Conservation (phyloP, 129 eudicot species). For the Chrysanthemum seticuspe region DNA sequence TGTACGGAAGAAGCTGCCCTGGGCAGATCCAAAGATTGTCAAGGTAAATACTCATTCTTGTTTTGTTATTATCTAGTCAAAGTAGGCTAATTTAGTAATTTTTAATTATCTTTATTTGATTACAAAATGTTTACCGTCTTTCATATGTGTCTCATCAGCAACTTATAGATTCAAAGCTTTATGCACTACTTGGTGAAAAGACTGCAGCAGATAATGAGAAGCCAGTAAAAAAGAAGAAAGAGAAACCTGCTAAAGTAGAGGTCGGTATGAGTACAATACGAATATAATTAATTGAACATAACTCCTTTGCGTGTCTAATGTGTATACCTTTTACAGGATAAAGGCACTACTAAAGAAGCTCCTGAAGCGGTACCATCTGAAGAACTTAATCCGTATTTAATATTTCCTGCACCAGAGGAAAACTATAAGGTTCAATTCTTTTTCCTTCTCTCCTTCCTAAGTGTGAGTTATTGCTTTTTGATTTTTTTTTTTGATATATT, state of each 20-base stretch:
- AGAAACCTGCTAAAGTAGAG: constrained; percentile 83
- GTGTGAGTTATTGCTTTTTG: background rate
- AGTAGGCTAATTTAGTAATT: background rate
- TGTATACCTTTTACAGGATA: constrained; percentile 20
- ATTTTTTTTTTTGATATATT: background rate
- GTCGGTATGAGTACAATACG: constrained; percentile 5
- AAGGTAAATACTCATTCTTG: constrained; percentile 51
- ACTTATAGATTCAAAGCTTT: constrained; percentile 65
- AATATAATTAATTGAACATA: background rate
- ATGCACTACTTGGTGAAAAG: constrained; percentile 78
- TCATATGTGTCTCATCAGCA: constrained; percentile 43
- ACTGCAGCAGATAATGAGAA: constrained; percentile 95
- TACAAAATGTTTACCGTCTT: background rate
- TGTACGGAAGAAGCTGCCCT: constrained; percentile 89
- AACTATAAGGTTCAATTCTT: constrained; percentile 62
- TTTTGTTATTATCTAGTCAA: background rate
- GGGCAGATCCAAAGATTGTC: constrained; percentile 96
- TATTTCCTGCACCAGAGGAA: constrained; percentile 85
- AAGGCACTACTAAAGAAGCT: constrained; percentile 44
- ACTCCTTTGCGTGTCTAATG: no score
- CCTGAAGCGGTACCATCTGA: constrained; percentile 56
- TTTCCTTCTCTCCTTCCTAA: background rate
- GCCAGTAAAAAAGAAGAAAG: constrained; percentile 95
- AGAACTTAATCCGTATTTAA: constrained; percentile 79
- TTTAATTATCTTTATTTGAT: background rate